Percentiles rank a stretch among this genome's conserved stretches.
These are phyloP conservation scores for Pleurotus eryngii DNA, from an alignment of 768 basidiomycete species.

Conservation along the genomic window DNA sequence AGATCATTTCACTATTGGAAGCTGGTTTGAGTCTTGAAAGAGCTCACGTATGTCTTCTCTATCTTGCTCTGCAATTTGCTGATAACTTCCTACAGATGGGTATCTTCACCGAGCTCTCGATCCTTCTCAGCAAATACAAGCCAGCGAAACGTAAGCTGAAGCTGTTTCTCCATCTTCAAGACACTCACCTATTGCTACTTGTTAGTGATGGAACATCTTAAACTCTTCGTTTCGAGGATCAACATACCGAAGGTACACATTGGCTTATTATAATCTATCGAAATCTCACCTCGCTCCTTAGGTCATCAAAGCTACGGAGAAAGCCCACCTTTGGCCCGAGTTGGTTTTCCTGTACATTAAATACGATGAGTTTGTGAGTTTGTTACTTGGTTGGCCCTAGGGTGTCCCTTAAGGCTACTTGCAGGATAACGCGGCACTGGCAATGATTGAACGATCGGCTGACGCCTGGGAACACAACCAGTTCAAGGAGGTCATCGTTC, in stretches of 20 bases:
- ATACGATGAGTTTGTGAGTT: constrained; percentile 87
- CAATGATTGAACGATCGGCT: constrained; percentile 98
- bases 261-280: neutral
- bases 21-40: constrained; percentile 95
- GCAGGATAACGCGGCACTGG: constrained; percentile 93
- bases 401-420: constrained; percentile 7
- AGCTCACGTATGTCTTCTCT: constrained; percentile 50
- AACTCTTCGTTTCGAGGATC: constrained; percentile 91
- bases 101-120: constrained; percentile 93
- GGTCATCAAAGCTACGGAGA: constrained; percentile 95
- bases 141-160: constrained; percentile 78
- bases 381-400: neutral
- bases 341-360: constrained; percentile 98
- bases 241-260: constrained; percentile 86
- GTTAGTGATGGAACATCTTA: constrained; percentile 97
- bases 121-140: constrained; percentile 91
- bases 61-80: too few relatives aligned
- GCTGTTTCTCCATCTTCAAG: too few relatives aligned
- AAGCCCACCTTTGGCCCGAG: constrained; percentile 97
- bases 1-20: constrained; percentile 87
- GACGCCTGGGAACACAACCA: constrained; percentile 99
- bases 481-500: constrained; percentile 97
- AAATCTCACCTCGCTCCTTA: constrained; percentile 16
- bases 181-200: neutral
- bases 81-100: constrained; percentile 54